A percentile compares a stretch with the other conserved stretches of the same genome.
phyloP scores from a whole-genome alignment of 768 basidiomycete genomes.

The Tephrocybe sp. region DNA sequence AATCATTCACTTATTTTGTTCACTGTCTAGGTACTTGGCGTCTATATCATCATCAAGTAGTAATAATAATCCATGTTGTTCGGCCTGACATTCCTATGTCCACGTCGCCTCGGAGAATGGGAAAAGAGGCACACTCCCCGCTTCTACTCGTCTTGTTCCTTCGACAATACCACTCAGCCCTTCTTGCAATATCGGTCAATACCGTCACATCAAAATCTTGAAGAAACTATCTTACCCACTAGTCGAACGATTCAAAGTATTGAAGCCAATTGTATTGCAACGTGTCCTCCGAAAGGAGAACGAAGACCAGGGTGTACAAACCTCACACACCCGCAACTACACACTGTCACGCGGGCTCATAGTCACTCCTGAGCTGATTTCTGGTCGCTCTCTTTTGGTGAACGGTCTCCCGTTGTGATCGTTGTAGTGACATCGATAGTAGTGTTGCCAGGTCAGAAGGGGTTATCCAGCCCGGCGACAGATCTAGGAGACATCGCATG shows the following conservation, averaged over 20 bases:
- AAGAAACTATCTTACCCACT: too few species aligned
- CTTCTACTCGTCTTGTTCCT: not conserved
- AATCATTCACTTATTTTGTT: conserved; percentile 7
- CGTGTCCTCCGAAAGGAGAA: conserved; percentile 7
- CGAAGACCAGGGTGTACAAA: not conserved
- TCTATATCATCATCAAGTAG: conserved; percentile 12
- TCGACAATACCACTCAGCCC: not conserved
- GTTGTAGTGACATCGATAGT: not conserved
- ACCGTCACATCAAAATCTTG: not conserved
- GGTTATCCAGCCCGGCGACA: not conserved
- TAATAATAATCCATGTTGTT: conserved; percentile 10
- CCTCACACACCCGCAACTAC: not conserved
- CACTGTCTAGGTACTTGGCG: not conserved
- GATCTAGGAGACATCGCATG: not conserved
- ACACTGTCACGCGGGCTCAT: not conserved
- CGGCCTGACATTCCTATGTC: not conserved
- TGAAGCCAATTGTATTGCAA: not conserved
- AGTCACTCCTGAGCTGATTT: not conserved
- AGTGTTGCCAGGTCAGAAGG: not conserved
- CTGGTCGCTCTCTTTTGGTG: not conserved
- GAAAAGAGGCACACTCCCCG: not conserved
- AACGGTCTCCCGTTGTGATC: not conserved
- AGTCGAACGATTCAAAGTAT: not conserved
- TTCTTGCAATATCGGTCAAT: not conserved
- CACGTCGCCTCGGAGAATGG: conserved; percentile 2